phyloP scores from a whole-genome alignment of 2,329 filamentous ascomycete species.

The Leptographium lundbergii region DNA sequence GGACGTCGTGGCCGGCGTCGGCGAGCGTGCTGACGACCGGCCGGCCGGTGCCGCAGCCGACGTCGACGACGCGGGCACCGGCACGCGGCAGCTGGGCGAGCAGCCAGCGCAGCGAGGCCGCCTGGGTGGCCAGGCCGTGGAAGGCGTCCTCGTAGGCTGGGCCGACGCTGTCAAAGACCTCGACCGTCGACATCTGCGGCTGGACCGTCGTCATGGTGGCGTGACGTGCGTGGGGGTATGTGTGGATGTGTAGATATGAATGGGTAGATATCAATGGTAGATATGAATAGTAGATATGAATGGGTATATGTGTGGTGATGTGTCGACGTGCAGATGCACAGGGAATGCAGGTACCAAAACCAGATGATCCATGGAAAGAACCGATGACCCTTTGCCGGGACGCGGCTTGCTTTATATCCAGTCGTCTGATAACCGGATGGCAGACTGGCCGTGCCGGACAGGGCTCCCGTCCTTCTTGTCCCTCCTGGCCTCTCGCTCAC shows the following conservation, averaged over 20 bases:
- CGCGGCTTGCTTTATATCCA: background rate
- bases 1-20: constrained; percentile 17
- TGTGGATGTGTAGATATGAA: background rate
- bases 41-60: constrained; percentile 18
- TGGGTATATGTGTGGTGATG: no score
- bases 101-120: constrained; percentile 15
- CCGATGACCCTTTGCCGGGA: no score
- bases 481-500: background rate
- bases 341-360: background rate
- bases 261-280: background rate
- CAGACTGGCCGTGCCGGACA: background rate
- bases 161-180: constrained; percentile 16
- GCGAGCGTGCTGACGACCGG: constrained; percentile 15
- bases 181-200: constrained; percentile 10
- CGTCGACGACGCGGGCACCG: constrained; percentile 14
- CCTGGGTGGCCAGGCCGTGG: constrained; percentile 13
- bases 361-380: no score
- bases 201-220: background rate
- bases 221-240: background rate
- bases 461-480: background rate
- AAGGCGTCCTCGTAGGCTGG: constrained; percentile 18
- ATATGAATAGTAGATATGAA: no score
- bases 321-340: background rate
- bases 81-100: constrained; percentile 10
- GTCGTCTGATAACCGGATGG: background rate